Evolutionary conservation across 2,329 filamentous ascomycete genomes (phyloP), one percentile per base, ranked within the genome.

Genomic region (Ambrosiella beaveri): DNA sequence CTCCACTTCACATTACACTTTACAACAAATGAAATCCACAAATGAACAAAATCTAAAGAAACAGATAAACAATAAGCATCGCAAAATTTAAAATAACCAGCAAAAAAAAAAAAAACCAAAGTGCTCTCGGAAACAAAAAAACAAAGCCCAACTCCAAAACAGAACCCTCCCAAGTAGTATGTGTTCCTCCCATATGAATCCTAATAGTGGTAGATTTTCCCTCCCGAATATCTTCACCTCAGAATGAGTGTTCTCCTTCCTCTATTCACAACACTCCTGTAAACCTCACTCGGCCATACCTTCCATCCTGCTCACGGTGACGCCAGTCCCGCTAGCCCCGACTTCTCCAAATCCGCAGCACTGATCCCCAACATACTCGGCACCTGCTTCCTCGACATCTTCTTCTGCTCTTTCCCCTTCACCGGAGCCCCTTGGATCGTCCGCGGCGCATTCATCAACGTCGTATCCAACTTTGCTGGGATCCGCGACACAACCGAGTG

Each of bases 361-460:
- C 71, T 71, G 3, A 70, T 70, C 41, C 72, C 72, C 47, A 74
- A 63, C 71, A 74, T 74, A 62, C 71, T 74, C 17, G 72, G 70
- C 27, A 81, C 78, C 64, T 81, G 78, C 65, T 81, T 81, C 62
- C 78, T 69, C 57, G 76, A 65, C 54, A 81, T 68, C 36, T 75
- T 75, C 44, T 72, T 72, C 7, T 70, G 70, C n/a, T 73, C 72
- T 58, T 75, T 73, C 60, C 79, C 77, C 15, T 77, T 74, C 39
- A 79, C 73, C 27, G 89, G 89, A n/a, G 89, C 82, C 40, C 90
- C 90, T 68, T 95, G 88, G 44, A 95, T 91, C 62, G 87, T 82
- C 59, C 90, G 80, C 37, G 90, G 90, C 70, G 96, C 90, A 68
- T 88, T 88, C 88, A 97, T 95, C 52, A 96, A 74, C 12, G 82